Base-by-base conservation (phyloP, 139 green algal genomes). In the Chlorella vulgaris region DNA sequence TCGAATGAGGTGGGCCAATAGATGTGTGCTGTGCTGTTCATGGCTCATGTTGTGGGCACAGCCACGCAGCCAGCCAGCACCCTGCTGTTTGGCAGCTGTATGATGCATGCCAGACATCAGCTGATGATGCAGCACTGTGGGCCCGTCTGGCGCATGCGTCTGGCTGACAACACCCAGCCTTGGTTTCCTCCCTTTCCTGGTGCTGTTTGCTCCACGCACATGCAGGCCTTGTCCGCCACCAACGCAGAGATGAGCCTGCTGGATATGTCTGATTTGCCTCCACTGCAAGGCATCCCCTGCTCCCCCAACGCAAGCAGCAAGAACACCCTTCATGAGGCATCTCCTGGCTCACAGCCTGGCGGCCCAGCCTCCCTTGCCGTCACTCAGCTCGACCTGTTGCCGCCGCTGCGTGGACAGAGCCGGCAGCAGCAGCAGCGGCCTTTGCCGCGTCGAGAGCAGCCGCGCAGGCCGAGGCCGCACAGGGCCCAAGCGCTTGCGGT, bases 261-360 rank as follows among this genome's bases (percentile, higher is more conserved):
- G 22, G 73, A 79, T 53, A 79, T 79, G 73, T 67, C 47, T 26
- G 73, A 79, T 4, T 26, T 79, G 8, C 73, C 51, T 4, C 43
- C 33, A 0, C 21, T 21, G 22, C 18, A n/a, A n/a, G n/a, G n/a
- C n/a, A n/a, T 43, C 28, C 70, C 24, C 70, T 65, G 31, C 47
- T 29, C 70, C 2, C 40, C 47, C 47, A 15, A 15, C 13, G 55
- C 22, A 31, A 31, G 18, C 18, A 65, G 5, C 18, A 15, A 65
- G 55, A 15, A 28, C 55, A 31, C 55, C 21, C 18, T 8, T 31
- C 18, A 28, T 28, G n/a, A n/a, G n/a, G n/a, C n/a, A n/a, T n/a
- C n/a, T 21, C 55, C 55, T 31, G 55, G 18, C 15, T 5, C 22
- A 28, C 55, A n/a, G 18, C 55, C 55, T 5, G 18, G 18, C 18